Evolutionary conservation across 768 basidiomycete genomes (phyloP).

Genomic region (Chlorophyllum brunneum): DNA sequence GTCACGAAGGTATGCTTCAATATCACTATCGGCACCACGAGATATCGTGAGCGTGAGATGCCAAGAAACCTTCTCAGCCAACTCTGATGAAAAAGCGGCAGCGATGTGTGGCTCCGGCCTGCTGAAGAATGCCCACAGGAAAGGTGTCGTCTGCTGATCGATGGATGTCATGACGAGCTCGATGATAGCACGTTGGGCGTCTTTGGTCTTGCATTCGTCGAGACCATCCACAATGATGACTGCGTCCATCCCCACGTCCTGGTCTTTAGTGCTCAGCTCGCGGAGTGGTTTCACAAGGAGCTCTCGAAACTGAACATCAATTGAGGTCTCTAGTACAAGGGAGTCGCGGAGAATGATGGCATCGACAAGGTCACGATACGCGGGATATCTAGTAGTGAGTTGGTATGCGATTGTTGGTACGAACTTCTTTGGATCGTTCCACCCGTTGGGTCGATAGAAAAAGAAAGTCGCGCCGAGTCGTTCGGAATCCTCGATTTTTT

Average conservation of each 20-base stretch:
- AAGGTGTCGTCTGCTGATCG: neutral
- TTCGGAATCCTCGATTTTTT: conserved; percentile 10
- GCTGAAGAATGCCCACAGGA: conserved; percentile 22
- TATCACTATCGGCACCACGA: conserved; percentile 15
- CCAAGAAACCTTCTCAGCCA: neutral
- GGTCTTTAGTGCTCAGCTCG: neutral
- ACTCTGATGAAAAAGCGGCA: conserved; percentile 4
- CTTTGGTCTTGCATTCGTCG: conserved; percentile 19
- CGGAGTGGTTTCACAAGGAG: conserved; percentile 15
- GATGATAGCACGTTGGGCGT: conserved; percentile 15
- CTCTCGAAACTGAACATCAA: conserved; percentile 11
- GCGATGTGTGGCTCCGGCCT: conserved; percentile 23
- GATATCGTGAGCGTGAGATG: conserved; percentile 9
- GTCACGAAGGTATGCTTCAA: conserved; percentile 15
- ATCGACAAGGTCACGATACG: conserved; percentile 2
- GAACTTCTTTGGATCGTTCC: conserved; percentile 7
- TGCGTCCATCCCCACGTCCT: conserved; percentile 1
- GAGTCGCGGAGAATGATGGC: conserved; percentile 6
- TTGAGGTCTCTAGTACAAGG: conserved; percentile 7
- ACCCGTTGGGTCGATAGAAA: conserved; percentile 15
- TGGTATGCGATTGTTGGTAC: conserved; percentile 21
- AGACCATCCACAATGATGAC: conserved; percentile 23
- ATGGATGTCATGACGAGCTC: neutral
- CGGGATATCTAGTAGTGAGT: conserved; percentile 12
- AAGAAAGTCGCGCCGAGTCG: conserved; percentile 18